Conservation (phyloP, 2,329 filamentous ascomycete genomes). For the Aspergillus candidus region DNA sequence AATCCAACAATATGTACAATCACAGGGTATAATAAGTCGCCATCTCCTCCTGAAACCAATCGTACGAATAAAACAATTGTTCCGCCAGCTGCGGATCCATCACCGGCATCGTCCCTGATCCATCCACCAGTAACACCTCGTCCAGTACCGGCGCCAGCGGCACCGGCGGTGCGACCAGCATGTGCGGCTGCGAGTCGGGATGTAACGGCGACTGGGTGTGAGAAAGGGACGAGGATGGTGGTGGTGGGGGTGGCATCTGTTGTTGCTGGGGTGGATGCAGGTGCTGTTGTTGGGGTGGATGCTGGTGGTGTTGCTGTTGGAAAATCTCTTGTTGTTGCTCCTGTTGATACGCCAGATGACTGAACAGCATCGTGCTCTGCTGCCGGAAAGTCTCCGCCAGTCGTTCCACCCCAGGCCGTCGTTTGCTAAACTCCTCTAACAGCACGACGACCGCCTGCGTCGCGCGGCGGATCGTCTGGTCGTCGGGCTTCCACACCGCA, state of each 20-base stretch:
- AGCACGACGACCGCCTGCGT: slow-evolving; percentile 34
- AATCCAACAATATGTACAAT: slow-evolving; percentile 5
- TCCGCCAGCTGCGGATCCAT: slow-evolving; percentile 33
- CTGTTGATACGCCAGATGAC: slow-evolving; percentile 32
- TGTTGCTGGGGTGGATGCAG: slow-evolving; percentile 14
- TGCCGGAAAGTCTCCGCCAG: slow-evolving; percentile 33
- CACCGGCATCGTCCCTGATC: slow-evolving; percentile 24
- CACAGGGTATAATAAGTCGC: slow-evolving; percentile 33
- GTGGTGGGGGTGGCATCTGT: slow-evolving; percentile 3
- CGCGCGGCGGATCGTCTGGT: slow-evolving; percentile 31
- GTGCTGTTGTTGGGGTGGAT: slow-evolving; percentile 11
- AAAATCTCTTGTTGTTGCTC: slow-evolving; percentile 9
- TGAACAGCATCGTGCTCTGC: slow-evolving; percentile 35
- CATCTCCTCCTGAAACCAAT: slow-evolving; percentile 37
- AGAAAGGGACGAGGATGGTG: slow-evolving; percentile 1
- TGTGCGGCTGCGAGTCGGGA: slow-evolving; percentile 3
- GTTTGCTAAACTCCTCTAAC: slow-evolving; percentile 35
- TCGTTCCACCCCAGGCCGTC: slow-evolving; percentile 32
- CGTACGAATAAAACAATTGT: slow-evolving; percentile 33
- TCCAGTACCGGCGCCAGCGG: slow-evolving; percentile 30
- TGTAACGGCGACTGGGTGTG: slow-evolving; percentile 6
- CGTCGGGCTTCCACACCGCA: slow-evolving; percentile 31
- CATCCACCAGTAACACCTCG: slow-evolving; percentile 30
- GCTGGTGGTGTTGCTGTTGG: slow-evolving; percentile 16
- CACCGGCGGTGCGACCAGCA: slow-evolving; percentile 19